These are phyloP conservation scores for Starmerella apis DNA, from an alignment of 805 yeast species.

Conservation along the genomic window DNA sequence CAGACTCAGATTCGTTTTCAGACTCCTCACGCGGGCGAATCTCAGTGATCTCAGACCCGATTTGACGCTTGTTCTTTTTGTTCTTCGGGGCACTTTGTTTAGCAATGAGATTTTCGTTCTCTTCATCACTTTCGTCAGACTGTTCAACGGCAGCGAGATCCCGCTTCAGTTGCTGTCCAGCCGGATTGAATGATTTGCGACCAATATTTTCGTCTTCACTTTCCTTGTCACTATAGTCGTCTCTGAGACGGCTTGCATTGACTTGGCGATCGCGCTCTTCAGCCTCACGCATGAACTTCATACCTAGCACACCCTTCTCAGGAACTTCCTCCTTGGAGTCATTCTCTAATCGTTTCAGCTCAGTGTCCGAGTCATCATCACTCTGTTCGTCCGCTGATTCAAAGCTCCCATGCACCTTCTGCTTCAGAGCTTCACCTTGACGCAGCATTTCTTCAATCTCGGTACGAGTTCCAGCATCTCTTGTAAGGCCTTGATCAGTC, in stretches of 20 bases:
- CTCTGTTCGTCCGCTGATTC: conserved; percentile 40
- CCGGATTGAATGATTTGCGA: conserved; percentile 26
- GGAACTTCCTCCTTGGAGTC: conserved; percentile 21
- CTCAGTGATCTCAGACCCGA: conserved; percentile 14
- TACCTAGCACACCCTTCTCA: conserved; percentile 81
- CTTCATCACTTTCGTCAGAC: conserved; percentile 27
- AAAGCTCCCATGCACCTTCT: conserved; percentile 58
- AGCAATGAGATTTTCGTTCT: conserved; percentile 10
- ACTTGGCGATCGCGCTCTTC: conserved; percentile 54
- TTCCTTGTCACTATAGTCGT: conserved; percentile 25
- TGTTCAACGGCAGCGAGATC: conserved; percentile 23
- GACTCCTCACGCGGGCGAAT: neutral
- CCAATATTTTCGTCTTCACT: conserved; percentile 42
- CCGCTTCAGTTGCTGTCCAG: conserved; percentile 23
- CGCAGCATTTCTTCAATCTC: conserved; percentile 92
- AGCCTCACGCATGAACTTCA: conserved; percentile 94
- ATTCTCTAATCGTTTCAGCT: conserved; percentile 28
- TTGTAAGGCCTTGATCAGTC: conserved; percentile 81
- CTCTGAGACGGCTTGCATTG: conserved; percentile 41
- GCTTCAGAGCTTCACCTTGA: conserved; percentile 67
- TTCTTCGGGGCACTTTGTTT: neutral
- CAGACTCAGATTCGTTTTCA: neutral
- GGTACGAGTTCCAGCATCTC: conserved; percentile 70
- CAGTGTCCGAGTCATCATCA: conserved; percentile 29
- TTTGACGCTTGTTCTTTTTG: neutral